These are phyloP conservation scores for Stachybotrys elegans DNA, from an alignment of 2,329 filamentous ascomycete species.

Conservation along the genomic window DNA sequence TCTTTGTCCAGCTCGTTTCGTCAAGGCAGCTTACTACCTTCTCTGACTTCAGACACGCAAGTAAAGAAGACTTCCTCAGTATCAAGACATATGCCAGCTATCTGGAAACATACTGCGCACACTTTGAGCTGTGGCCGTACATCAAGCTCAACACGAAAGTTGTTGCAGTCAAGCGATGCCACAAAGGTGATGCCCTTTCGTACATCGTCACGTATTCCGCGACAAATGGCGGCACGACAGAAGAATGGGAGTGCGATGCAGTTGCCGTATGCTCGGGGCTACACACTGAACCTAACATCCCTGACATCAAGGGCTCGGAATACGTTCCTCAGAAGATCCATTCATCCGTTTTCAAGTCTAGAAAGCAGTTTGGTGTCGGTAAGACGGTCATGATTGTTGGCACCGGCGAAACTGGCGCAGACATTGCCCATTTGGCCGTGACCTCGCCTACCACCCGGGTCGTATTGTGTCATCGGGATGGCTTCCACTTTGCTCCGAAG, in stretches of 20 bases:
- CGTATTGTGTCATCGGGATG: conserved; percentile 36
- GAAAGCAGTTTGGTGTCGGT: conserved; percentile 30
- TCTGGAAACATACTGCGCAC: conserved; percentile 31
- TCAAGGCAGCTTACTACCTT: conserved; percentile 43
- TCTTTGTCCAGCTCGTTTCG: conserved; percentile 28
- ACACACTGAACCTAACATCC: conserved; percentile 31
- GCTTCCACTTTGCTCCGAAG: conserved; percentile 35
- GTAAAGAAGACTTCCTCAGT: conserved; percentile 34
- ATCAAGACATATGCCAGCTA: conserved; percentile 32
- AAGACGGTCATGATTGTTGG: conserved; percentile 37
- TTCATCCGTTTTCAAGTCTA: conserved; percentile 35
- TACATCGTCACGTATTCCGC: conserved; percentile 6
- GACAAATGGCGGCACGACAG: not conserved
- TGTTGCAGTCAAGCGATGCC: conserved; percentile 12
- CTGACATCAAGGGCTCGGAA: conserved; percentile 30
- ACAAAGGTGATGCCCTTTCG: not conserved
- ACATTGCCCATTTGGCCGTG: conserved; percentile 35
- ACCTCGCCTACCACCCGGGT: conserved; percentile 34
- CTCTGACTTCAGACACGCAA: conserved; percentile 35
- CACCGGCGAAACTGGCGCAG: conserved; percentile 37
- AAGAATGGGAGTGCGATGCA: conserved; percentile 32
- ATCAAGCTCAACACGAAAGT: conserved; percentile 29
- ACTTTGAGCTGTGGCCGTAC: conserved; percentile 30
- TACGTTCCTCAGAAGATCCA: conserved; percentile 31
- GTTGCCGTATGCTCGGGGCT: conserved; percentile 38